Evolutionary conservation across 148 eudicot genomes (phyloP).

Genomic region (Spergularia bocconei): DNA sequence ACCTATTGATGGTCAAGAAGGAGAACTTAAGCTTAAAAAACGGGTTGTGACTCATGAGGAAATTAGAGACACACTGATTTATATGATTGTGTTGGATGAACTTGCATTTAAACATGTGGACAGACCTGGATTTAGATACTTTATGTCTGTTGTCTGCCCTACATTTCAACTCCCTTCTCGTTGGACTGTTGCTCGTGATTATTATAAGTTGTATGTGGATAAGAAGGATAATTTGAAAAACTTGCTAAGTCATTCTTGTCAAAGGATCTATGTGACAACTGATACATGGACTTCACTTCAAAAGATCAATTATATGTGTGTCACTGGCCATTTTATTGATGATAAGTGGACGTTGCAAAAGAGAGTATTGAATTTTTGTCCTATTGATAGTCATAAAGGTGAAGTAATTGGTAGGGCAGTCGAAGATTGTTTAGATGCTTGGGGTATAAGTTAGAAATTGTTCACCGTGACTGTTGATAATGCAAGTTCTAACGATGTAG

Average conservation of each 20-base stretch:
- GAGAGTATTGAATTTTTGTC: conserved; percentile 12
- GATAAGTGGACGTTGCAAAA: too few relatives aligned
- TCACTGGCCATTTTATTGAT: too few relatives aligned
- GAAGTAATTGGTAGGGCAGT: conserved; percentile 14
- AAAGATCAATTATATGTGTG: too few relatives aligned
- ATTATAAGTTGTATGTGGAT: neutral
- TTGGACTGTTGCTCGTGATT: conserved; percentile 21
- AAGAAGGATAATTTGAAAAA: conserved; percentile 9
- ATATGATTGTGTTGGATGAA: conserved; percentile 17
- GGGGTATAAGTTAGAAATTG: conserved; percentile 3
- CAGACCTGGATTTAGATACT: conserved; percentile 2
- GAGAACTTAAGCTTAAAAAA: neutral
- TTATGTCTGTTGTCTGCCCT: conserved; percentile 16
- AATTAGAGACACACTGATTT: neutral
- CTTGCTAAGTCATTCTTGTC: neutral
- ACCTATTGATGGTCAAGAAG: neutral
- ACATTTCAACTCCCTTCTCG: conserved; percentile 22
- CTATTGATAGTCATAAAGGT: conserved; percentile 16
- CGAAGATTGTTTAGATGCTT: conserved; percentile 23
- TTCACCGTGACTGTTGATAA: conserved; percentile 11
- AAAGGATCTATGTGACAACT: conserved; percentile 23
- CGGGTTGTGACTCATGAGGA: neutral
- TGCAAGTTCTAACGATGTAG: conserved; percentile 25
- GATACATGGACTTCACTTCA: too few relatives aligned
- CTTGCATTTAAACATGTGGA: conserved; percentile 6